Evolutionary conservation across 2,329 filamentous ascomycete genomes (phyloP).

Genomic region (Chrysosporium queenslandicum): DNA sequence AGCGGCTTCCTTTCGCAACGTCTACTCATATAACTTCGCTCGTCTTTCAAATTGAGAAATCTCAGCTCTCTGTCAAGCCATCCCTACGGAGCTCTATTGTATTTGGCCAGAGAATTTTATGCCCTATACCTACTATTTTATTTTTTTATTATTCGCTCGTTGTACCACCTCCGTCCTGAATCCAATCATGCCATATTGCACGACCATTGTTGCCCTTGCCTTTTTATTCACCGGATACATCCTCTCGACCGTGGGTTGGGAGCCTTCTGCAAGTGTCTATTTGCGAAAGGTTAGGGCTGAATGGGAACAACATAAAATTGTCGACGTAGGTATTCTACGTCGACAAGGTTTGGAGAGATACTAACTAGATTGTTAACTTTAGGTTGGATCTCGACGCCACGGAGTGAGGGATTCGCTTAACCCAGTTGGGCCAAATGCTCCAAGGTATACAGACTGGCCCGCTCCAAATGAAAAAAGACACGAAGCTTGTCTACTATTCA

Average conservation of each 20-base stretch:
- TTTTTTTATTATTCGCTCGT: neutral
- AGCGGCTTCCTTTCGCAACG: no score
- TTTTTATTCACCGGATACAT: conserved; percentile 5
- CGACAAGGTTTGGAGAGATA: neutral
- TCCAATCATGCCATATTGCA: conserved; percentile 1
- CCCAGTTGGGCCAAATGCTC: neutral
- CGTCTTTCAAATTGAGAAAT: neutral
- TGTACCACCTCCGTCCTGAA: neutral
- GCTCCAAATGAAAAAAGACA: no score
- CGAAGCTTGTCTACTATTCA: neutral
- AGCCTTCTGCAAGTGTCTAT: neutral
- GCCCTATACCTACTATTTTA: neutral
- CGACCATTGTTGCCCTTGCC: neutral
- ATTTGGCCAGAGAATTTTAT: neutral
- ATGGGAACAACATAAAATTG: neutral
- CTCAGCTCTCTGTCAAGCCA: neutral
- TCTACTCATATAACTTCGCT: neutral
- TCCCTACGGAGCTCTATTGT: neutral
- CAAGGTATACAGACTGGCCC: neutral
- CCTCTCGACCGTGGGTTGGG: conserved; percentile 1
- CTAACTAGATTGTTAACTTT: neutral
- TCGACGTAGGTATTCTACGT: neutral
- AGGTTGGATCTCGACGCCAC: neutral
- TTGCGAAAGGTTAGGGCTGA: neutral
- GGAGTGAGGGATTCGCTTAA: neutral